phyloP scores from a whole-genome alignment of 225 moss, liverwort and hornwort species.

The Bryoerythrophyllum caledonicum region DNA sequence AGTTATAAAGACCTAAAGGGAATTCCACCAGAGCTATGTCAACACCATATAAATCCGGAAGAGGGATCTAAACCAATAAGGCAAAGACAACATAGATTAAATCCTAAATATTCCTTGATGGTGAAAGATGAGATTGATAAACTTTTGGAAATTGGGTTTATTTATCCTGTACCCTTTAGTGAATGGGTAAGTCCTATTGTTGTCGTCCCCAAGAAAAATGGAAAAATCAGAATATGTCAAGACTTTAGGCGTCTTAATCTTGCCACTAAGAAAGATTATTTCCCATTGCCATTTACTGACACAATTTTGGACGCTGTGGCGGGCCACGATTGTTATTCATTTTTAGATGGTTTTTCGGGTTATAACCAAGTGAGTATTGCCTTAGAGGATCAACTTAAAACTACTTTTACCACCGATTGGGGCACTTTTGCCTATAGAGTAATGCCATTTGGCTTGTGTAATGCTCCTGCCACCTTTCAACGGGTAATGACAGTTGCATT shows the following conservation, averaged over 20 bases:
- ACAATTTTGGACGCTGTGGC: not conserved
- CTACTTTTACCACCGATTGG: too few species aligned
- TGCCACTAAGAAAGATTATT: not conserved
- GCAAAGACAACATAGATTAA: not conserved
- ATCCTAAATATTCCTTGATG: not conserved
- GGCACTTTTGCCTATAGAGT: too few species aligned
- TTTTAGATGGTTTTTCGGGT: too few species aligned
- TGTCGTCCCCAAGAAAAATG: not conserved
- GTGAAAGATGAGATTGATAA: not conserved
- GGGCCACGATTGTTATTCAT: not conserved
- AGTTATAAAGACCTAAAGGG: not conserved
- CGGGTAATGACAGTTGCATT: too few species aligned
- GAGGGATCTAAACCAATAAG: not conserved
- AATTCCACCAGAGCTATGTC: not conserved
- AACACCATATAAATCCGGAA: not conserved
- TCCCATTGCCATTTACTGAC: not conserved
- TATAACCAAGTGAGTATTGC: too few species aligned
- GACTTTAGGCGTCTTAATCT: not conserved
- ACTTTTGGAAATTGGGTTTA: not conserved
- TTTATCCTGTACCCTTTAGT: not conserved
- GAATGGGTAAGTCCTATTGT: not conserved
- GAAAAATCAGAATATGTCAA: not conserved
- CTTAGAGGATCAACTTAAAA: too few species aligned
- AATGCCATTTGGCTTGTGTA: too few species aligned
- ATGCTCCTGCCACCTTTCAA: too few species aligned